These are phyloP conservation scores for Wallacemonas collosoma DNA, from an alignment of 208 protist species.

Conservation along the genomic window DNA sequence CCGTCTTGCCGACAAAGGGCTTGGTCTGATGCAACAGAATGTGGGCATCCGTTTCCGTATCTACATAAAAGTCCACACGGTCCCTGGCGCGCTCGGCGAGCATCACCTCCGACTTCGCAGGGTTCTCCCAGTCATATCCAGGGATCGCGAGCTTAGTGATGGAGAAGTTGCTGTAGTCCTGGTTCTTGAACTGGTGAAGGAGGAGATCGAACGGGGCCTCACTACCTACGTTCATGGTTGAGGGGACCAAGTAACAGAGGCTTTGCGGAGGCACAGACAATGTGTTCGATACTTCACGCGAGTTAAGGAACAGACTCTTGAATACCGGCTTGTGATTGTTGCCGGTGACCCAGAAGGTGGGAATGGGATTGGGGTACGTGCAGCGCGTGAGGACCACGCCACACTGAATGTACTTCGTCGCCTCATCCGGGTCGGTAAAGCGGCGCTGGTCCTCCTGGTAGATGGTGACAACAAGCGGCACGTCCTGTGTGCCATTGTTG, in stretches of 20 bases:
- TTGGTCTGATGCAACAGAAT: constrained; percentile 58
- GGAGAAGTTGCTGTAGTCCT: constrained; percentile 38
- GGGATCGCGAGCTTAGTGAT: constrained; percentile 41
- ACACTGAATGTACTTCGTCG: constrained; percentile 65
- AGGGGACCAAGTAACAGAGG: constrained; percentile 53
- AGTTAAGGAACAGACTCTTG: constrained; percentile 73
- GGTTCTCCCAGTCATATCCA: constrained; percentile 38
- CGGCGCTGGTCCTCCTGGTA: constrained; percentile 69
- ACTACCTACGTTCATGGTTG: constrained; percentile 34
- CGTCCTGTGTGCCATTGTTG: constrained; percentile 33
- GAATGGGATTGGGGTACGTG: constrained; percentile 40
- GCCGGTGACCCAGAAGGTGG: constrained; percentile 72
- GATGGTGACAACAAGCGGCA: constrained; percentile 37
- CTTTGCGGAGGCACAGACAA: constrained; percentile 48
- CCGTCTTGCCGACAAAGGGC: constrained; percentile 40
- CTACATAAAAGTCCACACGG: constrained; percentile 61
- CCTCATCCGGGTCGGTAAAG: constrained; percentile 35
- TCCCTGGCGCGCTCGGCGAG: constrained; percentile 44
- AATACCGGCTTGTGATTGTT: constrained; percentile 76
- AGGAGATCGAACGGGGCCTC: constrained; percentile 43
- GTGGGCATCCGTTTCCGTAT: constrained; percentile 48
- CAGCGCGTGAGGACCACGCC: constrained; percentile 59
- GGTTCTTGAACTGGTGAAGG: constrained; percentile 31
- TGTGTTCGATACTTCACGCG: constrained; percentile 38
- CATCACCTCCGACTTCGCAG: constrained; percentile 36